Evolutionary conservation across 805 yeast genomes (phyloP), one percentile per base, ranked within the genome.

Genomic region (Zygotorulaspora chibaensis): DNA sequence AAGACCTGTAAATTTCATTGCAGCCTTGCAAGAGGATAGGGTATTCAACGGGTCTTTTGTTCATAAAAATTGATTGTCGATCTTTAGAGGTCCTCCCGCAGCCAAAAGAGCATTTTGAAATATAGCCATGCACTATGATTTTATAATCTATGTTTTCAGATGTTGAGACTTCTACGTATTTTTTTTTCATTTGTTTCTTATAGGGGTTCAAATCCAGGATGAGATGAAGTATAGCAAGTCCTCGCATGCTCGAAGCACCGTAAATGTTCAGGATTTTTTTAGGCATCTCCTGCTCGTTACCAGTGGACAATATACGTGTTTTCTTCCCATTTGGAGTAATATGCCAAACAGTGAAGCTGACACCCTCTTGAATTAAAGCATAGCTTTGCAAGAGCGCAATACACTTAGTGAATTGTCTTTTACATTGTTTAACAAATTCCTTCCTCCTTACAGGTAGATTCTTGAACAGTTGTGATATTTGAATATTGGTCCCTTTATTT

Each of bases 51-150:
- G 98, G 99, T 47, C 99, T 68, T 17, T 72, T 71, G 60, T 93
- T 93, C 25, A 93, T 73, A 56, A 68, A 90, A 34, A 86, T 54
- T 41, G 77, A 75, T 61, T 91, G 99, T 28, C 95, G 72, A 62
- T 89, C 96, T 12, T 76, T 69, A 2, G 84, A 67, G 1, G 80
- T 72, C 35, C 96, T 68, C 0, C 93, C 91, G 60, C 80, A 74
- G 0, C 96, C 96, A 63, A 84, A 83, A 0, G 93, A 81, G 34
- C 81, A 80, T 54, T 81, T 79, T 0, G 98, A 89, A 1, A 91
- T 72, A 48, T 64, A 73, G 0, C 99, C 99, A 3, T 51, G 52
- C 0, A 83, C 55, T 7, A 49, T 41, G 7, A 80, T 60, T 1
- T 30, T 47, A 57, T 71, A 68, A n/a, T 67, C 66, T 17, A 58